Evolutionary conservation across 208 protist species (phyloP), one percentile per base, ranked within the genome.

Genomic region (Trypanosoma avium): DNA sequence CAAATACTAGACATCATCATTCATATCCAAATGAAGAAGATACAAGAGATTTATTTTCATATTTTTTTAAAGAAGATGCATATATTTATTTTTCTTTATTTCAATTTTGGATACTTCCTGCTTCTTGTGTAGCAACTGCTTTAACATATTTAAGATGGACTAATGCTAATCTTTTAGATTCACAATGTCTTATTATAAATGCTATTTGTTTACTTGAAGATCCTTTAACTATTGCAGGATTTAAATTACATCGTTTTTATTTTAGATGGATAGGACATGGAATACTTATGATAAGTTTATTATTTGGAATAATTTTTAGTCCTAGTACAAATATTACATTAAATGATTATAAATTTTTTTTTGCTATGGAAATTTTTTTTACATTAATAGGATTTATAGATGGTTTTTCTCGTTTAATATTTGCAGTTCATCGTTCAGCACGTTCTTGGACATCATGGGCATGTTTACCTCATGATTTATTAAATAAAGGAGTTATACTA

Each of bases 181-280:
- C 83, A 13, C 67, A 79, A 24, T 61, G 67, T 15, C 75, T 85
- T 21, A 56, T 78, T 19, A 82, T 88, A 35, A 58, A 78, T 36
- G 70, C 77, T 55, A 84, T 88, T 40, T 81, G 79, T 8, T 53
- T 86, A 12, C 66, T 89, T 33, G 86, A 93, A 69, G 86, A 88
- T 45, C 86, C 86, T 4, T 61, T 88, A 45, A 82, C 86, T 12
- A 67, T 80, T 24, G 79, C 83, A 17, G 49, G 58, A 32, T 86
- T 90, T 62, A 70, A 64, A 13, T 63, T 65, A 48, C 65, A 75
- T 40, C 46, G 75, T 26, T 69, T 67, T 54, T 75, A 75, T 26
- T 77, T 77, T 50, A 74, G 77, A 48, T 80, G 67, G 54, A 24
- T 74, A 13, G 78, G 69, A 1, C 83, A 90, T 45, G 64, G 65